Percentiles rank a stretch among this genome's conserved stretches.
phyloP scores from a whole-genome alignment of 768 basidiomycete species.

The Serendipita sp. region DNA sequence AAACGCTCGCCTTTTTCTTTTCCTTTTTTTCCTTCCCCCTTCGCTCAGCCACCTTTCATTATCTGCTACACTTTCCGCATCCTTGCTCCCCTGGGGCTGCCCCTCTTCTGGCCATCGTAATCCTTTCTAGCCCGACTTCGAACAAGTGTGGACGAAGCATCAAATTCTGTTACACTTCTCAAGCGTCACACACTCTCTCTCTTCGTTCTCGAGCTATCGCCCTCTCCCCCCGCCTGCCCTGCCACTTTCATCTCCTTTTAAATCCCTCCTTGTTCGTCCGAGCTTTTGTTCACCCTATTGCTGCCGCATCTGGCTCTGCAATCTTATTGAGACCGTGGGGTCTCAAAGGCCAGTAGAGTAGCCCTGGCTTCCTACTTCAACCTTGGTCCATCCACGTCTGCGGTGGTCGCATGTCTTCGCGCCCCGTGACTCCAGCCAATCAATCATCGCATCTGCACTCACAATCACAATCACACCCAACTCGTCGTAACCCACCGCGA shows the following conservation, averaged over 20 bases:
- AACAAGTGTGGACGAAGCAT: neutral
- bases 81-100: neutral
- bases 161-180: neutral
- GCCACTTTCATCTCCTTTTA: neutral
- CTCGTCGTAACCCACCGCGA: neutral
- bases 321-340: no score
- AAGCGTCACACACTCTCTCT: neutral
- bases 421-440: neutral
- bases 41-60: neutral
- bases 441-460: neutral
- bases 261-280: neutral
- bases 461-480: no score
- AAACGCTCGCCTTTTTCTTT: neutral
- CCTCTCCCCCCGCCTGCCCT: neutral
- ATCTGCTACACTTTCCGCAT: neutral
- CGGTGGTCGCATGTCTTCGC: conserved; percentile 5
- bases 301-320: no score
- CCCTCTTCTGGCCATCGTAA: neutral
- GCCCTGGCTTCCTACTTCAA: no score
- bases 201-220: neutral
- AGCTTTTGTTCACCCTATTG: no score
- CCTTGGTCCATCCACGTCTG: neutral
- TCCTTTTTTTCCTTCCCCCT: neutral
- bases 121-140: neutral
- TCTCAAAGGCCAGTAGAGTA: no score